Evolutionary conservation across 352 stramenopile species (phyloP), one percentile per base, ranked within the genome.

Genomic region (Globisporangium heterothallicum): DNA sequence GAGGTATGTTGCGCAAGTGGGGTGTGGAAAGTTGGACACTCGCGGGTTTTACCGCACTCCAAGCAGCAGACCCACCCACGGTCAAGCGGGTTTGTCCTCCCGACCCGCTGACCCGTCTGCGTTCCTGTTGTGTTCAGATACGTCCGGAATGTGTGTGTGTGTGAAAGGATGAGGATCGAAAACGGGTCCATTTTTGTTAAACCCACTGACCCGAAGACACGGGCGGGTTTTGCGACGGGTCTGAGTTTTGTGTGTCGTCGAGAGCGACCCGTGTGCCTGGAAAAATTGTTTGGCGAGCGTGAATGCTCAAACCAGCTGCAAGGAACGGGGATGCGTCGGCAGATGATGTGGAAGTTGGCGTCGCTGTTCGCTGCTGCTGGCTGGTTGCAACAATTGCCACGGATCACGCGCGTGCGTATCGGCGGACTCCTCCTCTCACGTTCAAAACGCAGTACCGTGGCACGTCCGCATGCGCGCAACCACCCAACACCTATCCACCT

Each of bases 271-370:
- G 36, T 18, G 49, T 45, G 49, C 38, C 48, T 41, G 24, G 52
- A 58, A 58, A 41, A 58, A 45, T 52, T 50, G 52, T 40, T 21
- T 51, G 52, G 52, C 25, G 24, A 36, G 22, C 25, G 4, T 59
- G 53, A 59, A 59, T 59, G 53, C 53, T 59, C 53, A 59, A 59
- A 53, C 51, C 6, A 14, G 30, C 29, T 42, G 46, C 40, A 43
- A 32, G 25, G 32, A 22, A 29, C 34, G 29, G 29, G 29, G 6
- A 12, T 10, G 29, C 6, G 29, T 34, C 6, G 29, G 6, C 6
- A 12, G 29, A 34, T 10, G 29, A 56, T 48, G 49, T 56, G 36
- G 49, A 56, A 56, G 49, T 56, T 56, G n/a, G n/a, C n/a, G 48
- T 6, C 9, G 9, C 19, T 46, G 41, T 7, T 13, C 41, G 24